A percentile compares a stretch with the other conserved stretches of the same genome.
phyloP scores from a whole-genome alignment of 164 flowering plant genomes.

The Annona squamosa region DNA sequence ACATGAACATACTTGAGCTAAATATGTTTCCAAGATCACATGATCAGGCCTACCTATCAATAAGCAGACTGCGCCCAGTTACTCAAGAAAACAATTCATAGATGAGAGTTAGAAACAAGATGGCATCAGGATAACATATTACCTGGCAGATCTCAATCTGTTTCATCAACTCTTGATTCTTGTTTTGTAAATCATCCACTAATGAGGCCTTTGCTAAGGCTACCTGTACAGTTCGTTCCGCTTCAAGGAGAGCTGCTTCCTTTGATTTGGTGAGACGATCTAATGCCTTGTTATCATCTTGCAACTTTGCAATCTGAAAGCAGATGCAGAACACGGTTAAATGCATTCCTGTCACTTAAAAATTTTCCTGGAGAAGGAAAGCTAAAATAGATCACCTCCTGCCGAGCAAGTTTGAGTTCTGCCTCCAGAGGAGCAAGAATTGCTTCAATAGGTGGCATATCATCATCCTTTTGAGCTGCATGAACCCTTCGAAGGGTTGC shows the following conservation, averaged over 20 bases:
- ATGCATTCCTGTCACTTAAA: background rate
- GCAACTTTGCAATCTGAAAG: constrained; percentile 37
- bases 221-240: constrained; percentile 56
- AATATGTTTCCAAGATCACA: too few species aligned
- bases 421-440: constrained; percentile 75
- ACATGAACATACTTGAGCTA: too few species aligned
- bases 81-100: background rate
- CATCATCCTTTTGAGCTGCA: constrained; percentile 79
- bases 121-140: background rate
- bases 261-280: constrained; percentile 75
- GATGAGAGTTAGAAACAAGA: background rate
- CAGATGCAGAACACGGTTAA: background rate
- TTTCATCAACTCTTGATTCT: constrained; percentile 64
- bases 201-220: constrained; percentile 65
- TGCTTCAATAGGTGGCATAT: constrained; percentile 84
- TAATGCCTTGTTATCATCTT: constrained; percentile 66
- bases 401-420: constrained; percentile 58
- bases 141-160: constrained; percentile 83
- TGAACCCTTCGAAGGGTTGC: constrained; percentile 75
- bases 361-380: background rate
- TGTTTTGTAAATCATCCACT: constrained; percentile 76
- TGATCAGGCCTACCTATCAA: background rate
- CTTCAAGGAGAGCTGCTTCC: constrained; percentile 73
- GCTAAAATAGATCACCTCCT: constrained; percentile 34
- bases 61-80: background rate